Conservation (phyloP, 106 monocot genomes). For the Dendrobium nobile region DNA sequence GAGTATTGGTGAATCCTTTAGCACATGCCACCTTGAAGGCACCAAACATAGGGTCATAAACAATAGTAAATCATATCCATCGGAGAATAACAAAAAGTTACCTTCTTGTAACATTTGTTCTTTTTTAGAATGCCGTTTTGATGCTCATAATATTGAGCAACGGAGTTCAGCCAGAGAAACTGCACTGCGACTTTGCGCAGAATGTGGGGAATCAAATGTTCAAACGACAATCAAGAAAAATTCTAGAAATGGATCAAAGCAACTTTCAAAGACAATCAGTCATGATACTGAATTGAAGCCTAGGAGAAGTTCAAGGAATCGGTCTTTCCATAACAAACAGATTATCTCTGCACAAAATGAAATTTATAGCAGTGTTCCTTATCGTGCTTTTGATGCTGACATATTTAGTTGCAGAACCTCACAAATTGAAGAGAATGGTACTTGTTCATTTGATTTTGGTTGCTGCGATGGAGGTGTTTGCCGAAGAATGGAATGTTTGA, state of each 20-base stretch:
- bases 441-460: slow-evolving; percentile 5
- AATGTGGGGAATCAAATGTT: slow-evolving; percentile 7
- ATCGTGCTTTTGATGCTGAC: slow-evolving; percentile 1
- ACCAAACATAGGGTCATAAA: slow-evolving; percentile 1
- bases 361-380: background rate
- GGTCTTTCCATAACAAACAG: slow-evolving; percentile 8
- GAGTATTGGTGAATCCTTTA: background rate
- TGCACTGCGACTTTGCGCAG: background rate
- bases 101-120: slow-evolving; percentile 22
- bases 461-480: slow-evolving; percentile 10
- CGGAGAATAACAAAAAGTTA: background rate
- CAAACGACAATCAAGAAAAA: slow-evolving; percentile 14
- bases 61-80: background rate
- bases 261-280: slow-evolving; percentile 9
- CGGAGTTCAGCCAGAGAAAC: background rate
- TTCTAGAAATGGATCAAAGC: slow-evolving; percentile 18
- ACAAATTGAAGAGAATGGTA: slow-evolving; percentile 4
- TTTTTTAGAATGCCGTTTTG: background rate
- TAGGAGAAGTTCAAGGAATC: slow-evolving; percentile 24
- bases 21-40: slow-evolving; percentile 1
- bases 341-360: slow-evolving; percentile 1
- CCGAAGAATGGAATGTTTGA: slow-evolving; percentile 34
- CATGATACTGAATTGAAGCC: slow-evolving; percentile 13
- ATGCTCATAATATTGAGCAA: background rate
- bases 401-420: background rate